Conservation (phyloP, 2,329 filamentous ascomycete genomes). For the Penicillium sp. region DNA sequence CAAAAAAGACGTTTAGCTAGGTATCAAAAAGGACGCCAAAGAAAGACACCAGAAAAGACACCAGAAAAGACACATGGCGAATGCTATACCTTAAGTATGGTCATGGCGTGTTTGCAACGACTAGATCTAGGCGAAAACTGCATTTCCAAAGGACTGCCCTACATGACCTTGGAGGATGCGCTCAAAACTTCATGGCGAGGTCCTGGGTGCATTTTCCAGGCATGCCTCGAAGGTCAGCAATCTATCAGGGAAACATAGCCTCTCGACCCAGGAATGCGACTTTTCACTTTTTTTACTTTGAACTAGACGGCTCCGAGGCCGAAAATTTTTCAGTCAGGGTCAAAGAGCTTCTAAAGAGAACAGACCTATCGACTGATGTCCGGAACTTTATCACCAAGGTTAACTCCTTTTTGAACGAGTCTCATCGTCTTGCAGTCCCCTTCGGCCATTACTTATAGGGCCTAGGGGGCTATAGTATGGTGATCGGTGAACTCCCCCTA, state of each 20-base stretch:
- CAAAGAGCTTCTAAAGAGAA: no score
- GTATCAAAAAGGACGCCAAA: not conserved
- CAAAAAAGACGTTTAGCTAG: not conserved
- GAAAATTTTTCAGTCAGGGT: no score
- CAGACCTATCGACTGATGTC: no score
- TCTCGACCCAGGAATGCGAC: not conserved
- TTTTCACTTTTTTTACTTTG: no score
- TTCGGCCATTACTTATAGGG: no score
- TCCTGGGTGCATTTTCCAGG: not conserved
- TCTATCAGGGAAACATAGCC: not conserved
- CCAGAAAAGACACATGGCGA: not conserved
- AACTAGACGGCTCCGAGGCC: no score
- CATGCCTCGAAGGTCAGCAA: not conserved
- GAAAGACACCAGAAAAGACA: not conserved
- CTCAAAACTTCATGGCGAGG: not conserved
- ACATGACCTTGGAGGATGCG: not conserved
- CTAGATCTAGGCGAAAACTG: not conserved
- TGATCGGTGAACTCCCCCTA: no score
- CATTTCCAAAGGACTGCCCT: not conserved
- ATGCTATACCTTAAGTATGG: not conserved
- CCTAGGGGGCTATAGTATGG: no score
- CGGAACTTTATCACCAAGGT: no score
- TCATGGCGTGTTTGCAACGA: not conserved
- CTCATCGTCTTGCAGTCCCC: no score
- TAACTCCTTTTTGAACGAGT: no score